Conservation (phyloP, 805 yeast species). For the Saccharomycopsis guyanensis region DNA sequence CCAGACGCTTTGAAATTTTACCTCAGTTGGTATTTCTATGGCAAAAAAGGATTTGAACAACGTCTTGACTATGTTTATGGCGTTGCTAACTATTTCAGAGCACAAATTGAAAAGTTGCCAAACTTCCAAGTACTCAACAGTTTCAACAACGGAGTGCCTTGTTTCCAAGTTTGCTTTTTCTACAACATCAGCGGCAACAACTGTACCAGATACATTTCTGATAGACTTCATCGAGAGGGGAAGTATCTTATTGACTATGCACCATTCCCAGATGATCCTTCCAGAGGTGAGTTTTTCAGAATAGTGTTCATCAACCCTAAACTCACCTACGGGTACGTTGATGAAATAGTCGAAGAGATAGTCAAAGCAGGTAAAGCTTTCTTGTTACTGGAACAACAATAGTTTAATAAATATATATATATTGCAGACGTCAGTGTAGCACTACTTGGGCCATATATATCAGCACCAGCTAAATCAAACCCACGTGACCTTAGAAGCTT, state of each 20-base stretch:
- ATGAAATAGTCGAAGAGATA: constrained; percentile 9
- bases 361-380: constrained; percentile 3
- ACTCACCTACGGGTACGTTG: constrained; percentile 10
- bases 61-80: constrained; percentile 69
- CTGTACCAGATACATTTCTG: constrained; percentile 55
- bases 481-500: too few species aligned
- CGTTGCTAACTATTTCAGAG: constrained; percentile 55
- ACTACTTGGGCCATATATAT: neutral
- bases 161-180: constrained; percentile 79
- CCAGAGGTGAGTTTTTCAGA: constrained; percentile 71
- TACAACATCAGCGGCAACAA: constrained; percentile 41
- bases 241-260: constrained; percentile 71
- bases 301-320: constrained; percentile 75
- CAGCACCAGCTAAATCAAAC: too few species aligned
- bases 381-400: neutral
- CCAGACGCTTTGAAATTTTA: constrained; percentile 76
- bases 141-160: constrained; percentile 42
- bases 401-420: too few species aligned
- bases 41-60: constrained; percentile 52
- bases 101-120: constrained; percentile 28
- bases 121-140: constrained; percentile 10
- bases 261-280: constrained; percentile 47
- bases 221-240: constrained; percentile 52
- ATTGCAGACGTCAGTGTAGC: neutral
- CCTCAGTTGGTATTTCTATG: constrained; percentile 77